These are phyloP conservation scores for Hypoxylon cercidicola DNA, from an alignment of 495 filamentous ascomycete species.

Conservation along the genomic window DNA sequence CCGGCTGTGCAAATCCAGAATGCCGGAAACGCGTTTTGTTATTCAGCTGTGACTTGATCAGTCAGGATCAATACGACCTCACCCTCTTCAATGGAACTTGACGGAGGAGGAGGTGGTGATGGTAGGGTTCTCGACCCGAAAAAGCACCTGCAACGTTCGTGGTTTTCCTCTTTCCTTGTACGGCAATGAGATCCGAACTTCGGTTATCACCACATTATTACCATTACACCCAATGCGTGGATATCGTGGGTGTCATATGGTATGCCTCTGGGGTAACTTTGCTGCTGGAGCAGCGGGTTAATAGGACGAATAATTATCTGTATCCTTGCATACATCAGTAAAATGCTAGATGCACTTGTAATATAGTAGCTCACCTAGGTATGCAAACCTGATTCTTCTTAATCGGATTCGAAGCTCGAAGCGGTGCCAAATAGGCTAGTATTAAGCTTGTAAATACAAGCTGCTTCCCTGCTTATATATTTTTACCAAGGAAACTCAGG, in stretches of 20 bases:
- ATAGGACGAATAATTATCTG: no score
- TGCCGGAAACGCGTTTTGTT: slow-evolving; percentile 6
- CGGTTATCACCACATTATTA: slow-evolving; percentile 40
- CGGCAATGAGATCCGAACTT: slow-evolving; percentile 32
- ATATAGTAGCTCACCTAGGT: neutral
- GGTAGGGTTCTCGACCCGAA: no score
- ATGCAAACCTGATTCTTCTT: neutral
- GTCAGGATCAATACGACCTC: slow-evolving; percentile 29
- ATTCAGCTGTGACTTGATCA: slow-evolving; percentile 2
- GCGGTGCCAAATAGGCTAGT: no score
- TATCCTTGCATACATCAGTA: neutral
- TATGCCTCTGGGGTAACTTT: neutral
- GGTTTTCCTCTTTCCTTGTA: slow-evolving; percentile 31
- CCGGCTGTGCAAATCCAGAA: slow-evolving; percentile 9
- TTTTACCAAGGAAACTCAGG: no score
- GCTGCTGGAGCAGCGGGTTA: neutral
- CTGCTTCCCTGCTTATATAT: no score
- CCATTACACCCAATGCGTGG: slow-evolving; percentile 2
- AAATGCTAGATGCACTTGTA: neutral
- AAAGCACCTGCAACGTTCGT: no score
- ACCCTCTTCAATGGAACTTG: slow-evolving; percentile 6
- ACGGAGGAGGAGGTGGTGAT: neutral
- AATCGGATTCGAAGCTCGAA: no score
- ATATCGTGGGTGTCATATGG: slow-evolving; percentile 1
- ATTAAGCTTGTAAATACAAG: no score